Percentiles rank a stretch among this genome's conserved stretches.
Conservation (phyloP, 2,329 filamentous ascomycete genomes). For the Ophiocordyceps robertsii region DNA sequence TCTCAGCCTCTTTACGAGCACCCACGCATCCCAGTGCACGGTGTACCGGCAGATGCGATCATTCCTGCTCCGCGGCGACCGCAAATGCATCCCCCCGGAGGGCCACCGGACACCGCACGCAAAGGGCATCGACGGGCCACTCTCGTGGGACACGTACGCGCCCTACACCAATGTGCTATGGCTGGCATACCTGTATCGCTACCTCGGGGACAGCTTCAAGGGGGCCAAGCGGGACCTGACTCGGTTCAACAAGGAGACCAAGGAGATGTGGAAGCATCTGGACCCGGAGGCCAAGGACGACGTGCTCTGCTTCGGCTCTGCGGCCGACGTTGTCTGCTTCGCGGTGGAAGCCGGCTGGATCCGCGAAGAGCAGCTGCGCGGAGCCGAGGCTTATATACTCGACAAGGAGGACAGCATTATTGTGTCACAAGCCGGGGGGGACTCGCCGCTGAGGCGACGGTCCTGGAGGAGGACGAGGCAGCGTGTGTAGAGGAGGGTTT, state of each 20-base stretch:
- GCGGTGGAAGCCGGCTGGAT: slow-evolving; percentile 46
- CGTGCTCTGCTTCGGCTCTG: slow-evolving; percentile 38
- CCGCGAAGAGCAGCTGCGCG: slow-evolving; percentile 35
- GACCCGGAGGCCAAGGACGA: slow-evolving; percentile 33
- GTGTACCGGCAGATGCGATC: slow-evolving; percentile 52
- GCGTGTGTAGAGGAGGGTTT: too few species aligned
- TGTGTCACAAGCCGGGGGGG: slow-evolving; percentile 14
- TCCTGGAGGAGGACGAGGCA: slow-evolving; percentile 7
- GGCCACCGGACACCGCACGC: slow-evolving; percentile 34
- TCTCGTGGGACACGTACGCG: slow-evolving; percentile 40
- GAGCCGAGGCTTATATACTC: slow-evolving; percentile 18
- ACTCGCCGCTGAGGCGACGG: slow-evolving; percentile 10
- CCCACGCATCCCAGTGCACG: slow-evolving; percentile 44
- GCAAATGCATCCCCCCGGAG: slow-evolving; percentile 33
- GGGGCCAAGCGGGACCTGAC: slow-evolving; percentile 32
- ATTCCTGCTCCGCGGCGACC: slow-evolving; percentile 37
- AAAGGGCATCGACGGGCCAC: slow-evolving; percentile 27
- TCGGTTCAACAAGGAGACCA: slow-evolving; percentile 32
- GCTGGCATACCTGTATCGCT: slow-evolving; percentile 48
- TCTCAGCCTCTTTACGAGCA: slow-evolving; percentile 44
- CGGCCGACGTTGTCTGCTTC: slow-evolving; percentile 42
- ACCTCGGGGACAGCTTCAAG: slow-evolving; percentile 31
- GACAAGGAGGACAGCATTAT: slow-evolving; percentile 29
- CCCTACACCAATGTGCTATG: slow-evolving; percentile 54
- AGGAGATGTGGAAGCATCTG: slow-evolving; percentile 40